Evolutionary conservation across 2,329 filamentous ascomycete species (phyloP).

Genomic region (Thielaviopsis euricoi): DNA sequence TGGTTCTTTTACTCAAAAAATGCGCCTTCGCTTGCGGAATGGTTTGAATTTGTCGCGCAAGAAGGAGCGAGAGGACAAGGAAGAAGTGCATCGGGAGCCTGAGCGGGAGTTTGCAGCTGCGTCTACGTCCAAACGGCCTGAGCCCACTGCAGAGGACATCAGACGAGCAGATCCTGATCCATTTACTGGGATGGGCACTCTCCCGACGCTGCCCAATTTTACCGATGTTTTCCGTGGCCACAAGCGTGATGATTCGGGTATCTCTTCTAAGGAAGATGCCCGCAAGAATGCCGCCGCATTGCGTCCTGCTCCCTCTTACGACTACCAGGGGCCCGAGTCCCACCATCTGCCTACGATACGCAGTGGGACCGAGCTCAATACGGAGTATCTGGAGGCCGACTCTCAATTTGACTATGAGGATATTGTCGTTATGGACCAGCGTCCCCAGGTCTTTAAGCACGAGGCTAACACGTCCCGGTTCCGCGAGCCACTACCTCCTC

Average conservation of each 20-base stretch:
- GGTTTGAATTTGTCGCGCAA: slow-evolving; percentile 1
- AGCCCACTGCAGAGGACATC: neutral
- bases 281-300: neutral
- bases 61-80: neutral
- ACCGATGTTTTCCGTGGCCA: neutral
- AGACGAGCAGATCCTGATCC: slow-evolving; percentile 2
- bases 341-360: slow-evolving; percentile 12
- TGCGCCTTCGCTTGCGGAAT: slow-evolving; percentile 5
- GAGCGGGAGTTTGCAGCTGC: neutral
- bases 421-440: neutral
- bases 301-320: slow-evolving; percentile 25
- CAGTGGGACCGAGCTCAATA: slow-evolving; percentile 12
- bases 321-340: slow-evolving; percentile 13
- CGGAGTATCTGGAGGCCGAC: slow-evolving; percentile 19
- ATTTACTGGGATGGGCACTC: slow-evolving; percentile 4
- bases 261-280: neutral
- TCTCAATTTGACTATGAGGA: slow-evolving; percentile 2
- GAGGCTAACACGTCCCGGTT: slow-evolving; percentile 39
- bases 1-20: slow-evolving; percentile 3
- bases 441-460: slow-evolving; percentile 17
- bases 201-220: slow-evolving; percentile 1
- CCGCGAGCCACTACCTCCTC: slow-evolving; percentile 50
- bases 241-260: neutral
- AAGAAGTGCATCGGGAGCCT: neutral
- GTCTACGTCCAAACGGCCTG: neutral